Evolutionary conservation across 2,329 filamentous ascomycete genomes (phyloP).

Genomic region (Penicillium freii): DNA sequence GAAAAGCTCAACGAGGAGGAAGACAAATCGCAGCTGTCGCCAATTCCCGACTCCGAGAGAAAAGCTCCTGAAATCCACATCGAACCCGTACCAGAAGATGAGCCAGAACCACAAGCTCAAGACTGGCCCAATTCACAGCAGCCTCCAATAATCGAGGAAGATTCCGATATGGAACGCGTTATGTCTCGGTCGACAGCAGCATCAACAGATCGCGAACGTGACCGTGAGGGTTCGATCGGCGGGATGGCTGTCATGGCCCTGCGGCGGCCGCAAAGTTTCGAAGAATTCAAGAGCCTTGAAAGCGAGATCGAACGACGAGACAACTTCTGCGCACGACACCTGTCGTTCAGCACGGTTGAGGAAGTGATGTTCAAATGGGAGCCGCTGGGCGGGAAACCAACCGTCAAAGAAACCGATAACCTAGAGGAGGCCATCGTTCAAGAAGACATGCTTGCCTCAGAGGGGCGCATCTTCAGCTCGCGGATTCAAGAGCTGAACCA

Average conservation of each 20-base stretch:
- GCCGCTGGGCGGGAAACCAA: constrained; percentile 24
- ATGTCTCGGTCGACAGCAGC: constrained; percentile 32
- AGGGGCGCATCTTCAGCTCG: constrained; percentile 36
- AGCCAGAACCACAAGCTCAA: constrained; percentile 20
- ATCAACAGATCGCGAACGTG: constrained; percentile 30
- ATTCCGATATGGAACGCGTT: constrained; percentile 30
- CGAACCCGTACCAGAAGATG: constrained; percentile 25
- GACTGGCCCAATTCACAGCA: constrained; percentile 12
- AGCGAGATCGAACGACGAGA: constrained; percentile 23
- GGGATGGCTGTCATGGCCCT: constrained; percentile 32
- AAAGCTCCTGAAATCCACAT: constrained; percentile 37
- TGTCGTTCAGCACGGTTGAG: constrained; percentile 51
- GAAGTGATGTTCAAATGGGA: constrained; percentile 43
- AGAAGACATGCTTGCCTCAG: constrained; percentile 41
- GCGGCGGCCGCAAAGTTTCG: constrained; percentile 40
- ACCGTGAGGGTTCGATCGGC: constrained; percentile 18
- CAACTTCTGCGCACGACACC: constrained; percentile 40
- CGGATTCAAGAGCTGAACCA: constrained; percentile 40
- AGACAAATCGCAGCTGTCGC: constrained; percentile 12
- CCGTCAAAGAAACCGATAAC: constrained; percentile 36
- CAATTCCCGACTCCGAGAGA: constrained; percentile 14
- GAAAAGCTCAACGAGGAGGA: constrained; percentile 19
- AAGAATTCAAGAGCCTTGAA: constrained; percentile 25
- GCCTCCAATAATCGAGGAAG: constrained; percentile 26
- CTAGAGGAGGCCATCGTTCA: constrained; percentile 42